Base-by-base conservation (phyloP, 2,329 filamentous ascomycete genomes). In the Stenocarpella maydis region DNA sequence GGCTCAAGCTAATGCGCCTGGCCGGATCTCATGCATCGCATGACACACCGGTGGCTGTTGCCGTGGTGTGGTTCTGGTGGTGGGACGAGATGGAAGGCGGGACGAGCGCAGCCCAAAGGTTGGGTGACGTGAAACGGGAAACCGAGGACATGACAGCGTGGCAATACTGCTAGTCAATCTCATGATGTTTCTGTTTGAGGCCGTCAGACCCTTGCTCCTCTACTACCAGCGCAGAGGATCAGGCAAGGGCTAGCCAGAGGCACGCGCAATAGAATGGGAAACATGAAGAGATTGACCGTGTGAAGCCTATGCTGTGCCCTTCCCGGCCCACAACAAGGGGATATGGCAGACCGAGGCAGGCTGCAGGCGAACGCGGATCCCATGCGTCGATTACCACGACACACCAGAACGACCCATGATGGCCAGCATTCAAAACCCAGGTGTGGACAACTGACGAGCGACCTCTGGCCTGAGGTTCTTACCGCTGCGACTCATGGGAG, bases 401-500 rank as follows among this genome's bases (percentile, higher is more conserved):
- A 77, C 75, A 41, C 69, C 71, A 69, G 71, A 77, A 74, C 73
- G 43, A 66, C 24, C 60, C 74, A 72, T 66, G 54, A 64, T 80
- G 85, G 83, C 85, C 86, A 85, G 80, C 82, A 84, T 86, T 78
- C 82, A 76, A 76, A 78, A 84, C 87, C 91, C 91, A 90, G 91
- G 83, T 86, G 84, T 80, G 80, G 82, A 81, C 80, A 80, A 86
- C 89, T 88, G 91, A 94, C 91, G 91, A 92, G 92, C 86, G 91
- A 83, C 88, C 87, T 89, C 90, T 80, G 84, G 71, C 83, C 82
- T 86, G 87, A 91, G 87, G 87, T 83, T 92, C 91, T 93, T 91
- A 91, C 87, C 91, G 79, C 83, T 84, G 49, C 78, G 87, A 88
- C 91, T 93, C 91, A 93, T 93, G 88, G 90, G 84, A 84, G 83